These are phyloP conservation scores for Casuarina equisetifolia DNA, from an alignment of 306 rosid genomes.

Conservation along the genomic window DNA sequence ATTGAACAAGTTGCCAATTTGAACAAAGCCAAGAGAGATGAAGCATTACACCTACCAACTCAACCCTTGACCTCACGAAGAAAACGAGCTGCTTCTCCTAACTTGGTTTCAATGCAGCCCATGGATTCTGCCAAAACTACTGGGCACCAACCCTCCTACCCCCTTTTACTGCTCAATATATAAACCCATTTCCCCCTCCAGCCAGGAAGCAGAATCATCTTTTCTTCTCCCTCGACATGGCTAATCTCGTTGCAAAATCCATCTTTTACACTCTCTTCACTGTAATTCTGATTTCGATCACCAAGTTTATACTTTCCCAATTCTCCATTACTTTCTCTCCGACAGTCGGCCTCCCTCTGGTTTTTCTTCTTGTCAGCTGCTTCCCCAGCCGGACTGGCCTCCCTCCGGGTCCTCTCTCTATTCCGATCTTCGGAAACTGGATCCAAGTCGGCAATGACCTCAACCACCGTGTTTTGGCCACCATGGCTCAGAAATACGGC, in stretches of 20 bases:
- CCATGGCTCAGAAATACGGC: slow-evolving; percentile 63
- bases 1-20: too few species aligned
- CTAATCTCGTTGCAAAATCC: slow-evolving; percentile 27
- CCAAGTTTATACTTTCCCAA: slow-evolving; percentile 20
- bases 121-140: slow-evolving; percentile 33
- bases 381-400: slow-evolving; percentile 22
- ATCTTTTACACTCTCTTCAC: slow-evolving; percentile 30
- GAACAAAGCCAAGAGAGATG: not conserved
- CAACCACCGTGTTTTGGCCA: slow-evolving; percentile 67
- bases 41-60: slow-evolving; percentile 28
- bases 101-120: slow-evolving; percentile 30
- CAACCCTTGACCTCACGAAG: slow-evolving; percentile 2
- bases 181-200: slow-evolving; percentile 18
- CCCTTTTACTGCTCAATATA: not conserved
- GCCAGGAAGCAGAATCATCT: not conserved
- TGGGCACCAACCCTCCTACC: slow-evolving; percentile 23
- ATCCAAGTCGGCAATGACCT: slow-evolving; percentile 82
- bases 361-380: slow-evolving; percentile 20
- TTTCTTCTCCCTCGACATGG: slow-evolving; percentile 27
- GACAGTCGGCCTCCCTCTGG: slow-evolving; percentile 4
- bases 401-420: slow-evolving; percentile 68
- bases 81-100: slow-evolving; percentile 12
- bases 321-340: not conserved
- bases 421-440: slow-evolving; percentile 87
- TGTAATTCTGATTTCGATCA: slow-evolving; percentile 21